A percentile compares a stretch with the other conserved stretches of the same genome.
These are phyloP conservation scores for Saccharomyces hybrid DNA, from an alignment of 1,139 yeast species.

Conservation along the genomic window DNA sequence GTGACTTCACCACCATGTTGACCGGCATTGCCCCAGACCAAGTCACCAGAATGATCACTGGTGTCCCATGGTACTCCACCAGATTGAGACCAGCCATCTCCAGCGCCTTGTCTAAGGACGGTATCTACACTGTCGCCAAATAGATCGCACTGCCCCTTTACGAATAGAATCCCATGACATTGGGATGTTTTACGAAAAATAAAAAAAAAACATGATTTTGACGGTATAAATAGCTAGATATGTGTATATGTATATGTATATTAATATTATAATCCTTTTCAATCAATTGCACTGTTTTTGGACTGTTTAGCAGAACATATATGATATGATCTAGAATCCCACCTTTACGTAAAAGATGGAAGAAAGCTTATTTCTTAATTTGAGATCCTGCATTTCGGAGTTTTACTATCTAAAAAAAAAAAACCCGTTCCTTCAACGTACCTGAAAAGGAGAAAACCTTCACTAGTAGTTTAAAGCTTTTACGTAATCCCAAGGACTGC, in stretches of 20 bases:
- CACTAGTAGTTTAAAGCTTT: not conserved
- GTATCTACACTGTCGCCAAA: not conserved
- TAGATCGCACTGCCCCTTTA: not conserved
- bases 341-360: not conserved
- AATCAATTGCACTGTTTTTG: not conserved
- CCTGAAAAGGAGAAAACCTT: not conserved
- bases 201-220: not conserved
- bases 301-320: not conserved
- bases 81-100: too few species aligned
- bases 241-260: not conserved
- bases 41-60: too few species aligned
- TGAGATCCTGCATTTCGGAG: not conserved
- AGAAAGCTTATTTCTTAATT: not conserved
- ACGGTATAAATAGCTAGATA: not conserved
- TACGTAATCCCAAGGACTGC: not conserved
- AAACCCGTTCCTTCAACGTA: not conserved
- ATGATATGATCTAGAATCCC: not conserved
- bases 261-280: not conserved
- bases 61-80: too few species aligned
- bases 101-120: not conserved
- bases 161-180: not conserved
- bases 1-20: too few species aligned
- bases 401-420: not conserved
- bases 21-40: too few species aligned
- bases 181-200: not conserved